Base-by-base conservation (phyloP, 306 rosid species). In the Ziziphus jujuba region DNA sequence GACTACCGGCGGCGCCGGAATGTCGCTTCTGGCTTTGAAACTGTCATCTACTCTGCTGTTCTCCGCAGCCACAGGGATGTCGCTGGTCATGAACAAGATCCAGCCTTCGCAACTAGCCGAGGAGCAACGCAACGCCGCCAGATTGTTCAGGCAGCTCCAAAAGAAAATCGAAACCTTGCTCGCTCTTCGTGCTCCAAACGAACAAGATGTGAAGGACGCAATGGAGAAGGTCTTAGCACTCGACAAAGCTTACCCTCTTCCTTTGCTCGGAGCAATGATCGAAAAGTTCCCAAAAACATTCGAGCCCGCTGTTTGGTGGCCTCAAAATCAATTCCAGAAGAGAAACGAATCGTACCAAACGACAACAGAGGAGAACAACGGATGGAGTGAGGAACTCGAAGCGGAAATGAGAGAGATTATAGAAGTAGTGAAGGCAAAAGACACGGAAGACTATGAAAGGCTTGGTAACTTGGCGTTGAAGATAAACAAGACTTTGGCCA, bases 21-120 rank as follows among this genome's bases (percentile, higher is more conserved):
- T 68, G 1, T 63, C 90, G 0, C 79, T 78, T 51, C 44, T 84
- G 70, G 82, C 81, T 35, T 6, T 89, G 57, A 89, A 84, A 14
- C 35, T 91, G 6, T 86, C 91, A 0, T 86, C 96, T 0, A 74
- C 87, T 24, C 66, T 86, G 0, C 66, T 89, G 22, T 91, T 85
- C 45, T 69, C 85, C 2, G 92, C 95, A 0, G 90, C 95, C 44
- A 82, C 90, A 0, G 96, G 98, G 22, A 25, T 89, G 82, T 24
- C 67, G 28, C 72, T 85, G 19, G 17, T 78, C 43, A 87, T 85
- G 79, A 89, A 83, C 83, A 89, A 89, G 76, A 73, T 87, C 61
- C 98, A 91, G 28, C 96, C 98, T 0, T 91, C 96, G 1, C 98
- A 91, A 56, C 89, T 91, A 5, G 83, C 90, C 0, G 98, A 91